These are phyloP conservation scores for Rubia yunnanensis DNA, from an alignment of 257 asterid genomes.

Conservation along the genomic window DNA sequence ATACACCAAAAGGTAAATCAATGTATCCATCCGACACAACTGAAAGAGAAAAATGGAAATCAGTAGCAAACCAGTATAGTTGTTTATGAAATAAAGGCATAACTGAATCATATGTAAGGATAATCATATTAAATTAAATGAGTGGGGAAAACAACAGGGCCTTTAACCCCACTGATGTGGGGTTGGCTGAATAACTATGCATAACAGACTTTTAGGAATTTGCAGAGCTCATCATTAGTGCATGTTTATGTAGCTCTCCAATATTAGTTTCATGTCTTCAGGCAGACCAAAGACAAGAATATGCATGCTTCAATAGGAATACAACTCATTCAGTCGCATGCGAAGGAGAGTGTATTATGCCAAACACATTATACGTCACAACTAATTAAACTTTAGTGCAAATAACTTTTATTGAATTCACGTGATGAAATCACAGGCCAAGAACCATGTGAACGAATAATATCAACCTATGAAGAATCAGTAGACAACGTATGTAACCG, in stretches of 20 bases:
- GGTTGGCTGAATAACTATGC: no score
- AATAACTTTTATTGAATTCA: neutral
- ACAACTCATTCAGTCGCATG: neutral
- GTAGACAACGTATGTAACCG: neutral
- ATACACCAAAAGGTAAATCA: slow-evolving; percentile 83
- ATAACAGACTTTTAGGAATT: neutral
- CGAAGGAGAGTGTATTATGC: neutral
- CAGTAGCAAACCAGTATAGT: neutral
- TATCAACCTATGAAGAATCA: neutral
- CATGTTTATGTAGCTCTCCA: neutral
- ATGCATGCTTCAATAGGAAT: neutral
- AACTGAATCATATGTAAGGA: neutral
- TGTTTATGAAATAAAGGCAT: no score
- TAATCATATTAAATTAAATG: neutral
- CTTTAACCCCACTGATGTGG: no score
- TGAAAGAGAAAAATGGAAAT: slow-evolving; percentile 21
- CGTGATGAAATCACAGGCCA: neutral
- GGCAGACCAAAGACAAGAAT: neutral
- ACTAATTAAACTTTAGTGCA: neutral
- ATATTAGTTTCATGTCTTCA: neutral
- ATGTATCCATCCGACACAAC: slow-evolving; percentile 74
- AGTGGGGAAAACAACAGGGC: neutral
- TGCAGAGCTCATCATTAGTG: neutral
- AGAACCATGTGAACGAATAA: neutral
- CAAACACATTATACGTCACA: neutral